Evolutionary conservation across 257 asterid species (phyloP), one percentile per base, ranked within the genome.

Genomic region (Solanum gandarillasii): DNA sequence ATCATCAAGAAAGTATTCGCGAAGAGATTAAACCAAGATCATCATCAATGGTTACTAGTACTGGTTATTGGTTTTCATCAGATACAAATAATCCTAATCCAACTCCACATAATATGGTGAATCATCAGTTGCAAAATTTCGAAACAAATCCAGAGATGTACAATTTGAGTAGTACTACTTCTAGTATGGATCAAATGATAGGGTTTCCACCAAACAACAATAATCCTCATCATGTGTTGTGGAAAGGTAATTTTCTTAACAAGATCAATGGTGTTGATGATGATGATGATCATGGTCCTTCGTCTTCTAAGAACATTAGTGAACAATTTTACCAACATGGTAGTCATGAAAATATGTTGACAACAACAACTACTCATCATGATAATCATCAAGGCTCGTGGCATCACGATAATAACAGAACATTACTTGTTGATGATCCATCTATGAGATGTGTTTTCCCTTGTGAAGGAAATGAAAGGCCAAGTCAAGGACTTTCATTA

Each of bases 401-500:
- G 92, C 88, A 88, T 83, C 88, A 88, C 85, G 85, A 58, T 60
- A 43, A 89, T 9, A 87, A 89, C 83, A 88, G 93, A 87, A 34
- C 88, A 67, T 60, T 92, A 12, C 90, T 85, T 65, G 89, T 86
- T n/a, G 94, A 90, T 21, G 94, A 93, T 89, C 90, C 95, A 25
- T 92, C 96, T 23, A 13, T 93, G 78, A 88, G 98, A 14, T 89
- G 94, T 32, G 95, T 94, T n/a, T 96, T 96, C 87, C 87, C 93
- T 4, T 93, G 96, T 70, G 96, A 96, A 88, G 95, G 95, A 21
- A 94, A 92, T 86, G 98, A 94, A 85, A 93, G 98, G 90, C 98
- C 98, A 3, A 96, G 94, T 83, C 98, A 94, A 85, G 98, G 98
- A 1, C 98, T 97, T 38, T 95, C 98, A 2, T 95, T 97, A 48